Percentiles rank a stretch among this genome's conserved stretches.
phyloP scores from a whole-genome alignment of 495 filamentous ascomycete genomes.

The Penicillium coffeae region DNA sequence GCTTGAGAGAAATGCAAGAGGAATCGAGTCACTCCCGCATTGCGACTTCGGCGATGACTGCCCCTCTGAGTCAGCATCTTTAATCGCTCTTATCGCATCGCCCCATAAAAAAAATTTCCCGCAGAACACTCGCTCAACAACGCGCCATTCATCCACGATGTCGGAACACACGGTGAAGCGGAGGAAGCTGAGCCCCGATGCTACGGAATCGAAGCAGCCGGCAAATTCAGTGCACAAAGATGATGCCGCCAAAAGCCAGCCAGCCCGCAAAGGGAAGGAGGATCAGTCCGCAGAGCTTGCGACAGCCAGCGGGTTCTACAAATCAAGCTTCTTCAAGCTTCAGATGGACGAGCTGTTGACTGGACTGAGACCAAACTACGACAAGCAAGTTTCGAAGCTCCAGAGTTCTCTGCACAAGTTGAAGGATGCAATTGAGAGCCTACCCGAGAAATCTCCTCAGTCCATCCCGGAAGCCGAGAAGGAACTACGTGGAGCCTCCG shows the following conservation, averaged over 20 bases:
- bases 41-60: conserved; percentile 35
- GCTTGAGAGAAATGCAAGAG: conserved; percentile 1
- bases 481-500: conserved; percentile 59
- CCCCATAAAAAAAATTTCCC: conserved; percentile 23
- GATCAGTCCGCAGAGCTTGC: conserved; percentile 38
- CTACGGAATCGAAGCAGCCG: conserved; percentile 17
- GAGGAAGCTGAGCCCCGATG: conserved; percentile 35
- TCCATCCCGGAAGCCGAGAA: conserved; percentile 63
- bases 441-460: conserved; percentile 54
- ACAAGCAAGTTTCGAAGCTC: conserved; percentile 57
- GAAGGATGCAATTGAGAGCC: conserved; percentile 69
- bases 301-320: conserved; percentile 49
- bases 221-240: conserved; percentile 7
- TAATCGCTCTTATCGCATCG: conserved; percentile 14
- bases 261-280: conserved; percentile 17
- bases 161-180: conserved; percentile 32
- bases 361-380: conserved; percentile 65
- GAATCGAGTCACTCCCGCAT: conserved; percentile 10
- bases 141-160: conserved; percentile 17
- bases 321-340: conserved; percentile 76
- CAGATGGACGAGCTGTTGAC: conserved; percentile 80
- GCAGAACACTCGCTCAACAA: background rate
- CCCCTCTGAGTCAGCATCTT: conserved; percentile 12
- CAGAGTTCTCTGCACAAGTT: conserved; percentile 68
- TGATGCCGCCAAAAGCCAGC: conserved; percentile 10